Evolutionary conservation across 2,329 filamentous ascomycete species (phyloP).

Genomic region (Xylaria sp.): DNA sequence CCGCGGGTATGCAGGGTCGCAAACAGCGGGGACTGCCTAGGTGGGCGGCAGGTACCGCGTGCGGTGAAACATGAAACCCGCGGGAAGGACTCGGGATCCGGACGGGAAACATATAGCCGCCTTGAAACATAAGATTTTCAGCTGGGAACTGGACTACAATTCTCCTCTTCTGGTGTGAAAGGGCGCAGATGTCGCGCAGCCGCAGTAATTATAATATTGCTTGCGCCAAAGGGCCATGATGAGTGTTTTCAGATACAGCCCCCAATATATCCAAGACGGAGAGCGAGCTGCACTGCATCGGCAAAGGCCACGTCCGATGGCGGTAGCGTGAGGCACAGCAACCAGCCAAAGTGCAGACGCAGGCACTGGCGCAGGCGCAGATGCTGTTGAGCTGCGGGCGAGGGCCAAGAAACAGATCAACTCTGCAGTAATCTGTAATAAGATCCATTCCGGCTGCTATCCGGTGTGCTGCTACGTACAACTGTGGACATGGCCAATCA

Average conservation of each 20-base stretch:
- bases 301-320: slow-evolving; percentile 2
- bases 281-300: slow-evolving; percentile 8
- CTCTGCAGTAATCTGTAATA: too few relatives aligned
- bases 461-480: background rate
- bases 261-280: slow-evolving; percentile 24
- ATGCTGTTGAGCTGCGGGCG: background rate
- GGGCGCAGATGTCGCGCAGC: background rate
- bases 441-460: too few relatives aligned
- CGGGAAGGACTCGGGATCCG: slow-evolving; percentile 15
- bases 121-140: slow-evolving; percentile 9
- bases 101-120: slow-evolving; percentile 12
- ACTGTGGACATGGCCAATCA: too few relatives aligned
- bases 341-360: too few relatives aligned
- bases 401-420: background rate
- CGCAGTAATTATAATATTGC: background rate
- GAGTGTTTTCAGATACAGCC: slow-evolving; percentile 9
- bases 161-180: slow-evolving; percentile 1
- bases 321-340: slow-evolving; percentile 3
- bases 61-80: slow-evolving; percentile 16
- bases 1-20: background rate
- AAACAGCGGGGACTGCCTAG: slow-evolving; percentile 11
- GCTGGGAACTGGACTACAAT: slow-evolving; percentile 1
- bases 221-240: slow-evolving; percentile 3
- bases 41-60: too few relatives aligned
- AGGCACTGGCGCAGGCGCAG: too few relatives aligned